A percentile compares a stretch with the other conserved stretches of the same genome.
Conservation (phyloP, 495 filamentous ascomycete genomes). For the Penicillium mononematosum region DNA sequence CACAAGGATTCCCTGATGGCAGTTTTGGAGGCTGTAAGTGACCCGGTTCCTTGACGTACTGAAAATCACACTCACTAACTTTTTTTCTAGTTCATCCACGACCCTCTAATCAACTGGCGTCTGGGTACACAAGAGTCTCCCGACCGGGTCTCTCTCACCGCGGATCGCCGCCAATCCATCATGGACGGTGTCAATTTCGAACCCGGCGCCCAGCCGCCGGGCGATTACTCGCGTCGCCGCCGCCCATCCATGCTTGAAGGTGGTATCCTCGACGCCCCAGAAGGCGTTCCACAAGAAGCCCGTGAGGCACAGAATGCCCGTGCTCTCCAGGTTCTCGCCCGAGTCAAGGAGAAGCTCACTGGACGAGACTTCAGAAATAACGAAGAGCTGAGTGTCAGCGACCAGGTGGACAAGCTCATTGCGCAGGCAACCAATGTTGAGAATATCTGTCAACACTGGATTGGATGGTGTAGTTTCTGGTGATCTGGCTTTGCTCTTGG, state of each 20-base stretch:
- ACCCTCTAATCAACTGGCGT: constrained; percentile 96
- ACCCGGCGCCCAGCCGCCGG: constrained; percentile 42
- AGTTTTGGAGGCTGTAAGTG: constrained; percentile 90
- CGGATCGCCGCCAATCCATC: constrained; percentile 75
- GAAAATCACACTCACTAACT: constrained; percentile 25
- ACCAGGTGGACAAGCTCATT: constrained; percentile 91
- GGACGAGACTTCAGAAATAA: constrained; percentile 60
- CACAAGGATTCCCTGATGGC: constrained; percentile 99
- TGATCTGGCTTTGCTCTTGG: constrained; percentile 35
- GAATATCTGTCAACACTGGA: constrained; percentile 98
- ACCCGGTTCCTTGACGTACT: constrained; percentile 3
- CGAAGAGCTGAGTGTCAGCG: constrained; percentile 80
- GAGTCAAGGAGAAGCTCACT: constrained; percentile 93
- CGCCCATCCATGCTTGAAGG: constrained; percentile 52
- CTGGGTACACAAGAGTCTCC: constrained; percentile 83
- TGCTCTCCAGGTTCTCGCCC: constrained; percentile 84
- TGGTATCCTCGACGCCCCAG: constrained; percentile 48
- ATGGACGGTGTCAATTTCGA: constrained; percentile 61
- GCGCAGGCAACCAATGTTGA: constrained; percentile 94
- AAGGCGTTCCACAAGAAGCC: constrained; percentile 51
- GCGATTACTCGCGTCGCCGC: constrained; percentile 48
- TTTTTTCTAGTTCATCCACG: constrained; percentile 81
- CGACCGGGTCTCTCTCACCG: constrained; percentile 72
- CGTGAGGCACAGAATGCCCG: constrained; percentile 88
- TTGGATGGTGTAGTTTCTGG: constrained; percentile 96